Base-by-base conservation (phyloP, 176 grass and related monocot species). In the Carex littledalei region DNA sequence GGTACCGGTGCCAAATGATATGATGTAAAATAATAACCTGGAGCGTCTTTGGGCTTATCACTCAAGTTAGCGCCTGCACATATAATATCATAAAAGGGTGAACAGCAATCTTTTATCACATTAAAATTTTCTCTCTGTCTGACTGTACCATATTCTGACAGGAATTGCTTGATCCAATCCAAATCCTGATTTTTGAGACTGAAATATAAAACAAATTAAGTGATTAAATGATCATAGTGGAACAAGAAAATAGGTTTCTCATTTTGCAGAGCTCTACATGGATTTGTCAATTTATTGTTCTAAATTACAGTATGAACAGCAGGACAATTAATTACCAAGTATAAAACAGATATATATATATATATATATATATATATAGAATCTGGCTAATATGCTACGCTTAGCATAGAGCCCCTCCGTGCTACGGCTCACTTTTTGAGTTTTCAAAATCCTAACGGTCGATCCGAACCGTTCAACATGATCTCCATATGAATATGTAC, bases 71-170 rank as follows among this genome's bases (percentile, higher is more conserved):
- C 18, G 22, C 73, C 21, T 13, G 73, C 47, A 55, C 73, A 77
- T 54, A 77, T 6, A 55, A 31, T 21, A 26, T 77, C 49, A 55
- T 77, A 55, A 55, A 77, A 77, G 49, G 73, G 22, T 3, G 24
- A 3, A 77, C 10, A 2, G 26, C 24, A 29, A 55, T 77, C 73
- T 16, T 55, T 55, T 16, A 77, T 77, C 49, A 77, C 22, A 77
- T 24, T 55, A 32, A 55, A 77, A 77, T 77, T 77, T 55, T 50
- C 73, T 77, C 22, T 77, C 49, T 55, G 54, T 77, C 73, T 55
- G 73, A 77, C 12, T 29, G 47, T 49, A 77, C 47, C 49, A 54
- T 77, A 77, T 16, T 55, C 49, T 77, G 54, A 29, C 49, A 77
- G 22, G 49, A 77, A 77, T 14, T 2, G 21, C 49, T 55, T 55